These are phyloP conservation scores for Myxozyma mucilagina DNA, from an alignment of 805 yeast species.

Conservation along the genomic window DNA sequence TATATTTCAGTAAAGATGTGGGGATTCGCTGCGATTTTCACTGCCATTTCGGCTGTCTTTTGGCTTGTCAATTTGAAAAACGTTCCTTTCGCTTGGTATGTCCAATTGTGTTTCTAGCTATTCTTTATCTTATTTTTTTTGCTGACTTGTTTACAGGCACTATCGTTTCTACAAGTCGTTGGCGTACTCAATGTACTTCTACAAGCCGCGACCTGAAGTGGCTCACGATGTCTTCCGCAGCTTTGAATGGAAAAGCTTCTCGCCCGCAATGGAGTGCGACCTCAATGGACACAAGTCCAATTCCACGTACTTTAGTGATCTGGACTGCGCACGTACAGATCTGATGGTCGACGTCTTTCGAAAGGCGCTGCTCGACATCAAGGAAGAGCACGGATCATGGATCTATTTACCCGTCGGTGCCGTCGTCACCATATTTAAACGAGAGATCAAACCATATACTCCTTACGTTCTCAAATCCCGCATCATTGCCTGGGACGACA, in stretches of 20 bases:
- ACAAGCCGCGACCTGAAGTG: constrained; percentile 5
- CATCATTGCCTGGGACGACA: constrained; percentile 79
- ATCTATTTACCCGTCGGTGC: constrained; percentile 80
- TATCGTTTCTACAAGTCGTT: constrained; percentile 25
- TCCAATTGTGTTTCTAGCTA: background rate
- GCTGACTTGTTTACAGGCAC: constrained; percentile 16
- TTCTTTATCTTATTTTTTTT: background rate
- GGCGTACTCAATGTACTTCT: constrained; percentile 10
- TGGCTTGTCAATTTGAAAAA: constrained; percentile 23
- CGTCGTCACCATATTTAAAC: constrained; percentile 64
- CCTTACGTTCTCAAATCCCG: constrained; percentile 56
- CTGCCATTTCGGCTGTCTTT: constrained; percentile 16
- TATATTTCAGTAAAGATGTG: constrained; percentile 3
- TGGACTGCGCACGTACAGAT: constrained; percentile 75
- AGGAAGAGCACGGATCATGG: constrained; percentile 42
- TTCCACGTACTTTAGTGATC: constrained; percentile 77
- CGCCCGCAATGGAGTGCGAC: constrained; percentile 80
- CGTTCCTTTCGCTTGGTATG: constrained; percentile 28
- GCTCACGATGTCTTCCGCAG: constrained; percentile 33
- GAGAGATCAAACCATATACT: constrained; percentile 70
- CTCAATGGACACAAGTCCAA: constrained; percentile 85
- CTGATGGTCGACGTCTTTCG: constrained; percentile 59
- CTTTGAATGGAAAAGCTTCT: constrained; percentile 51
- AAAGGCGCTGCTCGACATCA: constrained; percentile 51
- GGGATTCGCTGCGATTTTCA: constrained; percentile 18